Evolutionary conservation across 257 asterid species (phyloP).

Genomic region (Coffea canephora): DNA sequence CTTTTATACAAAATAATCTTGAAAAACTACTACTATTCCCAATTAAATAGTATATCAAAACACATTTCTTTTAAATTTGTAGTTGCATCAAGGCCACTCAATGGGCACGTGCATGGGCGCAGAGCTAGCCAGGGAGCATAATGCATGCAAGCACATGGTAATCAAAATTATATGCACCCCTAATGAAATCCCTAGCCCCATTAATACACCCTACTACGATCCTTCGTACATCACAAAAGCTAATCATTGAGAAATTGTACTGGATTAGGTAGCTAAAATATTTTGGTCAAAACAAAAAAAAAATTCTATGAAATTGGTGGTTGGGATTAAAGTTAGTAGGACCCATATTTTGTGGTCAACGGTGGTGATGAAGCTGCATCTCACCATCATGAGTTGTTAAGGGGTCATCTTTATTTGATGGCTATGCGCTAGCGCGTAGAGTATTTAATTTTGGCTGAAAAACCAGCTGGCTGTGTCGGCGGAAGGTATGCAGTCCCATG

Average conservation of each 20-base stretch:
- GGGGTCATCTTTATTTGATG: not conserved
- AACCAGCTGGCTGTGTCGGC: slow-evolving; percentile 28
- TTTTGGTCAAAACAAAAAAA: not conserved
- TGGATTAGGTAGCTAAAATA: not conserved
- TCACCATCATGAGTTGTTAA: not conserved
- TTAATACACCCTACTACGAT: not conserved
- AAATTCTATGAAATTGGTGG: not conserved
- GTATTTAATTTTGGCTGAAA: not conserved
- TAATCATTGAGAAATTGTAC: not conserved
- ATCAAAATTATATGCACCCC: not conserved
- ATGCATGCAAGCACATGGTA: slow-evolving; percentile 8
- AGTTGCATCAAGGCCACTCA: not conserved
- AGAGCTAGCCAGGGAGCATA: slow-evolving; percentile 3
- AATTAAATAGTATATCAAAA: not conserved
- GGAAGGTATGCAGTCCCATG: not conserved
- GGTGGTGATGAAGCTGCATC: not conserved
- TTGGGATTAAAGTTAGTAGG: not conserved
- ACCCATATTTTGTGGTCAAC: not conserved
- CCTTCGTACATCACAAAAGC: not conserved
- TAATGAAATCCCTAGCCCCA: not conserved
- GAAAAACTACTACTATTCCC: too few relatives aligned
- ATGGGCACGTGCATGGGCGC: slow-evolving; percentile 18
- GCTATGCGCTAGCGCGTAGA: not conserved
- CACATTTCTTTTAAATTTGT: not conserved
- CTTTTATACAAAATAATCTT: not conserved